Evolutionary conservation across 305 asterid genomes (phyloP), one percentile per base, ranked within the genome.

Genomic region (Nicotiana rustica): DNA sequence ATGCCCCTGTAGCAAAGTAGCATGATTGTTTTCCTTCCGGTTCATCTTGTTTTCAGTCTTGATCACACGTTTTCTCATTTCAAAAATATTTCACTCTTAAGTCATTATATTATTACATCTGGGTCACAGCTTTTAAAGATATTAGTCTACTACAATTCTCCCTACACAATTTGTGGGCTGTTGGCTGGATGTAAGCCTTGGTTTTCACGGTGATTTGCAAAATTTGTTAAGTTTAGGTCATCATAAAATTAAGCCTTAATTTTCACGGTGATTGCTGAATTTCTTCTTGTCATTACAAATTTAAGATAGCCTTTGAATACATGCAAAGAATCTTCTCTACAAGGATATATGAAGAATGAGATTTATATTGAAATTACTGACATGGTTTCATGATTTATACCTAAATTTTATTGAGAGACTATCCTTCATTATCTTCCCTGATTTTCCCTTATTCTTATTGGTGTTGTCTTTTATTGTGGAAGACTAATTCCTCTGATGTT

Each of bases 221-320:
- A 15, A 52, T 49, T 75, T 52, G 41, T 75, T 52, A 52, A 52
- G 57, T 52, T 75, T 31, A 73, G 41, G 21, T 61, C 47, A 17
- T 75, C n/a, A n/a, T 41, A 52, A 2, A 25, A 29, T 7, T 52
- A 49, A 13, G 17, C 79, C 64, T 52, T 75, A 75, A 44, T 75
- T 75, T 75, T 52, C 80, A 75, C 52, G 65, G n/a, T 75, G 65
- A 52, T 52, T 75, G 18, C 65, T 75, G 80, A 29, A 75, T 52
- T 65, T 52, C 10, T 25, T 52, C 13, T 10, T 49, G 65, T 75
- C 47, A 75, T 52, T 52, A 52, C 65, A 75, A 75, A 75, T 75
- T 21, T 8, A 52, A 25, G 33, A 25, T 75, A 75, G 65, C 47
- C 47, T 29, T 29, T 75, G 80, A 4, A 29, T 25, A 75, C 80